phyloP scores from a whole-genome alignment of 495 filamentous ascomycete species.

The Cudoniella acicularis region DNA sequence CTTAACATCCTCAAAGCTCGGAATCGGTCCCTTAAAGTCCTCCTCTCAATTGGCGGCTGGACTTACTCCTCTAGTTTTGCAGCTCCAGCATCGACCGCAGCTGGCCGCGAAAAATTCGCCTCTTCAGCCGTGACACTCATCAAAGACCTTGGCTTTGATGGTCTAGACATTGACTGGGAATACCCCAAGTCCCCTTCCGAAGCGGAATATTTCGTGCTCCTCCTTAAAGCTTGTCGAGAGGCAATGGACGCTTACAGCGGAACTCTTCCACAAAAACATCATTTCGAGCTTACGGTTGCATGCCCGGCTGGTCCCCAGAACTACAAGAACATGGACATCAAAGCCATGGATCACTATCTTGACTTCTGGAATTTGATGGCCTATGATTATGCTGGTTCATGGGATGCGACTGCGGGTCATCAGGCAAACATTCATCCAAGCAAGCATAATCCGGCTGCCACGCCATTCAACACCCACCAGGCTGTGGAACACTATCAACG shows the following conservation, averaged over 20 bases:
- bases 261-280: constrained; percentile 44
- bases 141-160: constrained; percentile 58
- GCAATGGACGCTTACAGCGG: constrained; percentile 58
- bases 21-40: constrained; percentile 83
- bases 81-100: constrained; percentile 59
- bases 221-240: constrained; percentile 62
- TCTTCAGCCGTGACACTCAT: constrained; percentile 62
- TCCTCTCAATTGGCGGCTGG: constrained; percentile 96
- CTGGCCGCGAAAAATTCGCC: constrained; percentile 67
- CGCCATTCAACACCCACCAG: constrained; percentile 70
- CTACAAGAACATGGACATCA: constrained; percentile 69
- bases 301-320: constrained; percentile 62
- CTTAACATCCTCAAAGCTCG: constrained; percentile 84
- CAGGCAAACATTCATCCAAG: constrained; percentile 74
- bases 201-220: constrained; percentile 69
- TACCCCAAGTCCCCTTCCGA: constrained; percentile 55
- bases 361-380: constrained; percentile 95
- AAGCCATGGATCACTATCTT: constrained; percentile 71
- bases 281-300: constrained; percentile 83
- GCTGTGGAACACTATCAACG: constrained; percentile 66
- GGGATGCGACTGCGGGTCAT: constrained; percentile 72
- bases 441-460: constrained; percentile 49
- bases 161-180: constrained; percentile 62
- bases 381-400: constrained; percentile 76
- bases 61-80: constrained; percentile 89